These are phyloP conservation scores for Colletotrichum cordylinicola DNA, from an alignment of 2,329 filamentous ascomycete genomes.

Conservation along the genomic window DNA sequence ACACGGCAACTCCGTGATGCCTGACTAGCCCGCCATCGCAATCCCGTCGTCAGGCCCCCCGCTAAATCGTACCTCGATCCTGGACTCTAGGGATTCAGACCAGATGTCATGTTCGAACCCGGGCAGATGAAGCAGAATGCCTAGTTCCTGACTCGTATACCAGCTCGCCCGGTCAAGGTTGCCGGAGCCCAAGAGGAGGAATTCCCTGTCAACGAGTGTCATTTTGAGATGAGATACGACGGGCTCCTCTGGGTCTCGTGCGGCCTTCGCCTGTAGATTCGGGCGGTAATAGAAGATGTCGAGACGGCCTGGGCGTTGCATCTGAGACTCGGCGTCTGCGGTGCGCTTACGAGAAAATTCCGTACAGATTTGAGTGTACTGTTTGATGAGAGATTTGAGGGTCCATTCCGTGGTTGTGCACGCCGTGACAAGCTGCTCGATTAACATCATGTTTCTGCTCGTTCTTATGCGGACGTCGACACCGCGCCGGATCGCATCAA, in stretches of 20 bases:
- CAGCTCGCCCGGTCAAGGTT: slow-evolving; percentile 88
- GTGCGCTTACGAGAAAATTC: slow-evolving; percentile 12
- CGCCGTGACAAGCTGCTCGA: slow-evolving; percentile 83
- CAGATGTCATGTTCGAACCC: slow-evolving; percentile 41
- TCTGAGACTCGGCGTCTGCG: slow-evolving; percentile 48
- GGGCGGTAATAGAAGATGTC: slow-evolving; percentile 64
- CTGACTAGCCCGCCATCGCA: slow-evolving; percentile 5
- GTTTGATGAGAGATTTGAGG: slow-evolving; percentile 62
- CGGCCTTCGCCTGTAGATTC: slow-evolving; percentile 32
- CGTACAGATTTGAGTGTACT: slow-evolving; percentile 47
- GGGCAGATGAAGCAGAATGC: slow-evolving; percentile 62
- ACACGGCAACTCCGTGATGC: neutral
- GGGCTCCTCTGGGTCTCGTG: slow-evolving; percentile 56
- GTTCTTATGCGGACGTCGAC: slow-evolving; percentile 74
- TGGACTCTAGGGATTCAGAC: slow-evolving; percentile 41
- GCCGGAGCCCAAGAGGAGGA: slow-evolving; percentile 76
- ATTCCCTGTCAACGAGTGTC: slow-evolving; percentile 72
- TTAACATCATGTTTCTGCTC: slow-evolving; percentile 72
- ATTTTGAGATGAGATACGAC: slow-evolving; percentile 81
- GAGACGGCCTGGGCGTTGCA: slow-evolving; percentile 51
- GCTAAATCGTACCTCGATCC: slow-evolving; percentile 34
- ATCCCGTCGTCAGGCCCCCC: neutral
- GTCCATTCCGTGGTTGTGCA: slow-evolving; percentile 75
- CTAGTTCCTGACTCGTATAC: slow-evolving; percentile 86
- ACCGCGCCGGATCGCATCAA: slow-evolving; percentile 67